Conservation (phyloP, 805 yeast genomes). For the Candida andamanensis region DNA sequence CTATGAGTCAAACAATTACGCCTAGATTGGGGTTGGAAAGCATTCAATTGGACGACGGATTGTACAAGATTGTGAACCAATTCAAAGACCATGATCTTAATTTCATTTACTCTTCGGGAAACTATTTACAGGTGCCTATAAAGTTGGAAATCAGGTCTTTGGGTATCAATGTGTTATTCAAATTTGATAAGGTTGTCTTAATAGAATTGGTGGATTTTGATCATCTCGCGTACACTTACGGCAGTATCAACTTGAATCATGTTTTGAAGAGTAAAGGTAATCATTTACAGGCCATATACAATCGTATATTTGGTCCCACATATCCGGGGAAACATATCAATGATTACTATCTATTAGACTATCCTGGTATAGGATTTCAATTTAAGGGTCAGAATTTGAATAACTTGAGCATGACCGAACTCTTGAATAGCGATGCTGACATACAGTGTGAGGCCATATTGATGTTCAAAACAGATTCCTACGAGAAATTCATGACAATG, state of each 20-base stretch:
- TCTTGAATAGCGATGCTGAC: constrained; percentile 25
- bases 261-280: constrained; percentile 12
- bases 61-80: constrained; percentile 23
- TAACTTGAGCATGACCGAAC: constrained; percentile 20
- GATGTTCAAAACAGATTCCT: constrained; percentile 36
- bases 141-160: constrained; percentile 7
- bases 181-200: constrained; percentile 19
- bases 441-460: constrained; percentile 34
- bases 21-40: constrained; percentile 35
- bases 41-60: constrained; percentile 24
- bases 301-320: constrained; percentile 58
- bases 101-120: constrained; percentile 19
- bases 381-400: constrained; percentile 23
- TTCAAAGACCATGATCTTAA: constrained; percentile 24
- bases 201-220: constrained; percentile 20
- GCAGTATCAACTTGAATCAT: constrained; percentile 27
- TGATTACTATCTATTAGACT: constrained; percentile 41
- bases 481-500: constrained; percentile 18
- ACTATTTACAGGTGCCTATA: constrained; percentile 29
- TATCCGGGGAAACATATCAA: constrained; percentile 43
- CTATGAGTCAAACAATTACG: constrained; percentile 6
- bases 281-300: constrained; percentile 42
- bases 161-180: constrained; percentile 25
- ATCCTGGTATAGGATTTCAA: constrained; percentile 53
- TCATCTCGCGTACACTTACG: constrained; percentile 16